Base-by-base conservation (phyloP, 371 early-diverging fungal species). In the Polyrhizophydium stewartii region DNA sequence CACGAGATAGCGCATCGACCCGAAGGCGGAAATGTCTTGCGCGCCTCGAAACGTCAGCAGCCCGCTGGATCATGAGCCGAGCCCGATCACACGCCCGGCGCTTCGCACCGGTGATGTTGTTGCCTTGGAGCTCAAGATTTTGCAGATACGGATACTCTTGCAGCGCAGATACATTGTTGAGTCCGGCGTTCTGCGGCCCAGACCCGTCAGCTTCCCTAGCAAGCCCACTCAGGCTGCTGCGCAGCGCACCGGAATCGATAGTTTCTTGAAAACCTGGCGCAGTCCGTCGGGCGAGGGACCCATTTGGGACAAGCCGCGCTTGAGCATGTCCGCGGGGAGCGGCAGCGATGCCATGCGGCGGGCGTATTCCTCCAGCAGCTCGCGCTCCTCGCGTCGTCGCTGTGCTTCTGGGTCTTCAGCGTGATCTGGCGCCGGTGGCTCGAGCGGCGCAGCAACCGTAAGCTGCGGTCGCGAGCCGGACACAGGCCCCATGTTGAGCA, bases 41-140 rank as follows among this genome's bases (percentile, higher is more conserved):
- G 45, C 27, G 17, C 10, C 7, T 37, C n/a, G 19, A 10, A 45
- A 37, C 40, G 40, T 40, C 10, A 19, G 10, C 12, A 40, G 40
- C 10, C 12, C 10, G 10, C 40, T 40, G 40, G 40, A 40, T 40
- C 19, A 12, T 10, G 19, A 40, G 40, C 40, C 10, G 19, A 40
- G 12, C 10, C 10, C 51, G 50, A 49, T 52, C n/a, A 13, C 30
- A 17, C 19, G 27, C 33, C 35, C 5, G 49, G 58, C 51, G 33
- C 52, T 5, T 25, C 51, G 24, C 32, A 73, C 70, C 75, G 16
- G 67, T 61, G 10, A 81, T 58, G 17, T 64, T 49, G 53, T 81
- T 81, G 16, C 81, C 75, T 6, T 71, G 63, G 16, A 81, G 60
- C 52, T 73, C 67, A 19, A 81, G 56, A 21, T 33, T 72, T 51